Base-by-base conservation (phyloP, 2,329 filamentous ascomycete species). In the Trichoderma asperellum region DNA sequence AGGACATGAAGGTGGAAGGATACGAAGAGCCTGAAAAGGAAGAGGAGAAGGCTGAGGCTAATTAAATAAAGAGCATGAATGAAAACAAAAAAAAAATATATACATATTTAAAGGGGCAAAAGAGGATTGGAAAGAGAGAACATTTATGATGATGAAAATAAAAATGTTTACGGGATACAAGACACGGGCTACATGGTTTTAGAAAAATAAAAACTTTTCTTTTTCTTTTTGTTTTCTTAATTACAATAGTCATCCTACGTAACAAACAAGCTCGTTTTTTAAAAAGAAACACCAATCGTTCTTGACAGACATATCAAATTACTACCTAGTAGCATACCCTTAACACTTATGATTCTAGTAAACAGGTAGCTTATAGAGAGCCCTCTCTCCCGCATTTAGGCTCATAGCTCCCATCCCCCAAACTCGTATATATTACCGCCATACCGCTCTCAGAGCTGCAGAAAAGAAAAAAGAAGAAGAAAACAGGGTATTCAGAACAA, bases 1-100 rank as follows among this genome's bases (percentile, higher is more conserved):
- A 84, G 70, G 96, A 99, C 77, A 99, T 99, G 90, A 96, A 95
- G 85, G 89, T 90, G 0, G 94, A 98, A 79, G 90, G 89, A 0
- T 98, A 99, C 76, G 84, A 89, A 65, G 86, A 88, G 71, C 70
- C 75, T 1, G 79, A 76, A 49, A 73, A 76, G 70, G 74, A 75
- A 27, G 74, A 79, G 67, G 59, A 34, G 5, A n/a, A 43, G 35
- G 62, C 52, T 11, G 32, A 65, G 40, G 40, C 40, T 8, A 29
- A 60, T 24, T 29, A 34, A 56, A 32, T 16, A 40, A 27, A 47
- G 49, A 35, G 24, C 49, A 47, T 12, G 11, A 43, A 32, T 12
- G 14, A 18, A 34, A 58, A 35, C 21, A 35, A 34, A 10, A n/a
- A 35, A 34, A 10, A n/a, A 21, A 18, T 24, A 24, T 24, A 24